phyloP scores from a whole-genome alignment of 768 basidiomycete species.

The Hirschioporus abietinus region DNA sequence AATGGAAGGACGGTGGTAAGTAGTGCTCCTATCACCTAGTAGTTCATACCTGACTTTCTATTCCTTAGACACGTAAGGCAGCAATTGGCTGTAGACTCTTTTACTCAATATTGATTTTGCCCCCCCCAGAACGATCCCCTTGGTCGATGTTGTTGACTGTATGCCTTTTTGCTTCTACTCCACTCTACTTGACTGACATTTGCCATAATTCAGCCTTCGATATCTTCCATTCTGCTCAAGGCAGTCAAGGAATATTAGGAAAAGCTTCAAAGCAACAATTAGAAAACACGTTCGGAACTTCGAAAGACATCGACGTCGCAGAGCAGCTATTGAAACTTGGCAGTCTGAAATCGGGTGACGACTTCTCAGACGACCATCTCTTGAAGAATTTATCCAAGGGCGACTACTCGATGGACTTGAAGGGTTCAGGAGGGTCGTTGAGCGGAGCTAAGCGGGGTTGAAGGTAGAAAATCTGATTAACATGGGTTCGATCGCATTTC shows the following conservation, averaged over 20 bases:
- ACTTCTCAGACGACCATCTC: constrained; percentile 21
- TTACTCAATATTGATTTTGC: constrained; percentile 13
- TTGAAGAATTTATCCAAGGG: not conserved
- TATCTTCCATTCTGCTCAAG: constrained; percentile 67
- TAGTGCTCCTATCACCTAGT: constrained; percentile 13
- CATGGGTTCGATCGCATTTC: not conserved
- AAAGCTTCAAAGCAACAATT: constrained; percentile 80
- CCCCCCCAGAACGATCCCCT: constrained; percentile 51
- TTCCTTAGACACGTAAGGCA: constrained; percentile 58
- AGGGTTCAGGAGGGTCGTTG: not conserved
- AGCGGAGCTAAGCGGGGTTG: not conserved
- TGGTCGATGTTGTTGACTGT: constrained; percentile 82
- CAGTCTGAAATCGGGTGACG: constrained; percentile 48
- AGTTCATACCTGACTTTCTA: constrained; percentile 13
- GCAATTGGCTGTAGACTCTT: not conserved
- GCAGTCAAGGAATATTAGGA: constrained; percentile 70
- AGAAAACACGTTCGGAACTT: constrained; percentile 62
- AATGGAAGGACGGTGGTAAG: constrained; percentile 78
- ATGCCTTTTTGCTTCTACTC: constrained; percentile 22
- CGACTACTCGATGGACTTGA: not conserved
- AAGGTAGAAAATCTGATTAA: not conserved
- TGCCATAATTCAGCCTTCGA: constrained; percentile 49
- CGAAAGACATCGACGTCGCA: constrained; percentile 62
- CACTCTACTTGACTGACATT: not conserved
- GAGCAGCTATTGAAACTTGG: constrained; percentile 58